Base-by-base conservation (phyloP, 352 stramenopile species). In the Globisporangium takayamanum region DNA sequence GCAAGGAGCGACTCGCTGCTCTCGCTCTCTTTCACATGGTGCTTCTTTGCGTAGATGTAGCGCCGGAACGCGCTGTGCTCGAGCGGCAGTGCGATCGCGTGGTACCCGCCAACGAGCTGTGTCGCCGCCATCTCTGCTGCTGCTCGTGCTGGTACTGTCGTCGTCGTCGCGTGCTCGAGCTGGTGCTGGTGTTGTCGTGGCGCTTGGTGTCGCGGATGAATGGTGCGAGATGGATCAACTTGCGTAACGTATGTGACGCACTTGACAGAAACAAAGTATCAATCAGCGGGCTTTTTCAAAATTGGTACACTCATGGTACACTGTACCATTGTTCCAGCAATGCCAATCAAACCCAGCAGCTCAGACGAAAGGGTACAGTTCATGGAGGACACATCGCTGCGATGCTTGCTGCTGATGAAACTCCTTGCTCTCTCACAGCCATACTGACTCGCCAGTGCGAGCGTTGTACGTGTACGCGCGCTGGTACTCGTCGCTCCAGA, bases 11-110 rank as follows among this genome's bases (percentile, higher is more conserved):
- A 77, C 67, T 88, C 78, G 41, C 55, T 59, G 50, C 52, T 59
- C 48, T 80, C 63, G 22, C 42, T 66, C 56, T 78, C 65, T 55
- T 89, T 89, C 49, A 59, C 41, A 26, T 64, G 57, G 62, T 94
- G 84, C 60, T 88, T 73, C 68, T 89, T 94, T 39, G 73, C 78
- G 56, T 89, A 94, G 25, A 94, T 76, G 56, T 87, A 89, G 53
- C 76, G 80, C 28, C 63, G 63, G 62, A 90, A 87, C 33, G 68
- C 69, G 58, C 79, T 80, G 70, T 78, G 63, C 10, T 74, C 66
- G 12, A 89, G 70, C 33, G 80, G 81, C 58, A 94, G 70, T 56
- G 81, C 79, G 46, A 94, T 75, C 65, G 77, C 70, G 55, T 87
- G 83, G 73, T 92, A 94, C 39, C 84, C 81, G 63, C 68, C 70